A percentile compares a stretch with the other conserved stretches of the same genome.
These are phyloP conservation scores for Cystobasidiopsis lactophilus DNA, from an alignment of 768 basidiomycete species.

Conservation along the genomic window DNA sequence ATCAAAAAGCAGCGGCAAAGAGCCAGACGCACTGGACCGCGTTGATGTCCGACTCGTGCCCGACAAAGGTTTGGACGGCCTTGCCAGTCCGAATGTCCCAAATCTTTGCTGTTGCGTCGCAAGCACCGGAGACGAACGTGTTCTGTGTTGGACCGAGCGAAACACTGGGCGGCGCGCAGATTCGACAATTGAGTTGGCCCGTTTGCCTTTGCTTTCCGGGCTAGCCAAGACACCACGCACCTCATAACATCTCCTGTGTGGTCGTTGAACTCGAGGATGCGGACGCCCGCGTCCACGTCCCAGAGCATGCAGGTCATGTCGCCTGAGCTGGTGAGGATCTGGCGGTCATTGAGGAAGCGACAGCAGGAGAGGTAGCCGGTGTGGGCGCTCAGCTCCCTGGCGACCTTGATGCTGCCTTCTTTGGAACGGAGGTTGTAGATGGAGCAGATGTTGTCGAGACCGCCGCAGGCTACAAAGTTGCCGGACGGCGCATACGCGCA, in stretches of 20 bases:
- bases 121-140: slow-evolving; percentile 95
- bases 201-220: background rate
- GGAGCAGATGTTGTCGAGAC: slow-evolving; percentile 96
- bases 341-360: slow-evolving; percentile 92
- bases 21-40: slow-evolving; percentile 80
- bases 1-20: slow-evolving; percentile 1
- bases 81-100: slow-evolving; percentile 98
- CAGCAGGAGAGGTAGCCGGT: slow-evolving; percentile 96
- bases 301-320: slow-evolving; percentile 99
- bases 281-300: slow-evolving; percentile 94
- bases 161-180: slow-evolving; percentile 33
- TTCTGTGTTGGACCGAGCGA: slow-evolving; percentile 86
- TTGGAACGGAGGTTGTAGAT: slow-evolving; percentile 85
- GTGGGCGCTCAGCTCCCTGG: slow-evolving; percentile 86
- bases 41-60: slow-evolving; percentile 97
- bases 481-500: slow-evolving; percentile 95
- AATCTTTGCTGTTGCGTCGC: slow-evolving; percentile 91
- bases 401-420: slow-evolving; percentile 52
- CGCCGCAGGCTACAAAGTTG: slow-evolving; percentile 93
- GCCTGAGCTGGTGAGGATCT: slow-evolving; percentile 92
- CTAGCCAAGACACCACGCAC: slow-evolving; percentile 29
- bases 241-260: slow-evolving; percentile 99
- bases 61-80: slow-evolving; percentile 93
- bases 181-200: background rate
- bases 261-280: slow-evolving; percentile 97